Evolutionary conservation across 495 filamentous ascomycete genomes (phyloP).

Genomic region (Beverwykella pulmonaria): DNA sequence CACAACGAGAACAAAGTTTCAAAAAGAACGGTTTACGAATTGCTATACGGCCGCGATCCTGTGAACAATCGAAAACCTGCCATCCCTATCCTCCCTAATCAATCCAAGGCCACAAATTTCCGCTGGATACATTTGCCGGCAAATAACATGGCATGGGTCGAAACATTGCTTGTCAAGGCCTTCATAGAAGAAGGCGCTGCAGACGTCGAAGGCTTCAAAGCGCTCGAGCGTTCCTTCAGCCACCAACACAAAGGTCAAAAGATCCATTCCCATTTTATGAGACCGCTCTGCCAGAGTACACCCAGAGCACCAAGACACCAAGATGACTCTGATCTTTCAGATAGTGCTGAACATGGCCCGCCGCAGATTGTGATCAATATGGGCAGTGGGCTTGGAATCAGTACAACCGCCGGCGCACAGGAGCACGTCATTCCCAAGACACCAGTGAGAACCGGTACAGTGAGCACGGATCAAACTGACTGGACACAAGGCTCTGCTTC

Average conservation of each 20-base stretch:
- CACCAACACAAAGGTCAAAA: constrained; percentile 65
- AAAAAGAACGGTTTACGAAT: constrained; percentile 44
- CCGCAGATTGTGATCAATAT: constrained; percentile 32
- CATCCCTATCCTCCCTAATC: constrained; percentile 57
- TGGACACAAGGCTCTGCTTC: constrained; percentile 22
- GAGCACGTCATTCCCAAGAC: constrained; percentile 19
- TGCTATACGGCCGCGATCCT: constrained; percentile 63
- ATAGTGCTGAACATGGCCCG: constrained; percentile 43
- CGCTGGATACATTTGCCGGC: constrained; percentile 73
- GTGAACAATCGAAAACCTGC: constrained; percentile 58
- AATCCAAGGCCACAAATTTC: constrained; percentile 58
- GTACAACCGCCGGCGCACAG: constrained; percentile 12
- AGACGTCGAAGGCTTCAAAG: constrained; percentile 70
- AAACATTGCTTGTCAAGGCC: constrained; percentile 65
- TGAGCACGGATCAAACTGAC: constrained; percentile 30
- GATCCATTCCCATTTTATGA: constrained; percentile 69
- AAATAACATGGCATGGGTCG: constrained; percentile 63
- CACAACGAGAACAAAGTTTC: constrained; percentile 62
- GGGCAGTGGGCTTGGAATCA: constrained; percentile 23
- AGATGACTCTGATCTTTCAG: constrained; percentile 45
- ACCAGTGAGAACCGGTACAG: constrained; percentile 20
- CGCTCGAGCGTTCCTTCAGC: constrained; percentile 64
- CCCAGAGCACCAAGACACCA: constrained; percentile 49
- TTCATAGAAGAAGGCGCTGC: constrained; percentile 68
- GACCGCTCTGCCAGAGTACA: constrained; percentile 63